Evolutionary conservation across 768 basidiomycete genomes (phyloP), one percentile per base, ranked within the genome.

Genomic region (Udeniomyces megalosporus): DNA sequence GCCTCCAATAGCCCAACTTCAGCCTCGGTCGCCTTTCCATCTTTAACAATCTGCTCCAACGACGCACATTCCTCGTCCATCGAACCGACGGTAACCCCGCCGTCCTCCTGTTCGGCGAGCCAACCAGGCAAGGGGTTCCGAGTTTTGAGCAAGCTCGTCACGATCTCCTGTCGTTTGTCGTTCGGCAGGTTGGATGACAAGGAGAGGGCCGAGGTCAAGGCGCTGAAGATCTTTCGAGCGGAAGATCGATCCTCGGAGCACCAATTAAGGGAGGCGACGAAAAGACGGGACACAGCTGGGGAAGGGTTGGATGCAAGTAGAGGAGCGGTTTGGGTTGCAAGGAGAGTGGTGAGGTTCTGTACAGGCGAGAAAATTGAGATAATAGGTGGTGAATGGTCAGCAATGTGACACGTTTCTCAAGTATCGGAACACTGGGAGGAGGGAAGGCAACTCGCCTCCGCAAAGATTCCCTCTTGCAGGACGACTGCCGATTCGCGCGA

Each of bases 381-480:
- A n/a, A 35, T 11, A 46, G 20, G n/a, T 8, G 46, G 24, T n/a
- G 22, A 26, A 26, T n/a, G n/a, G n/a, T n/a, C n/a, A n/a, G n/a
- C n/a, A n/a, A n/a, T n/a, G n/a, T n/a, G n/a, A n/a, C n/a, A n/a
- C n/a, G n/a, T n/a, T n/a, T n/a, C n/a, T n/a, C n/a, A n/a, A n/a
- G 22, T 24, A 14, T 17, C 34, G n/a, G n/a, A n/a, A n/a, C n/a
- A n/a, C n/a, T n/a, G n/a, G n/a, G 20, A 35, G 31, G 22, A 34
- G 35, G 2, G 3, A 44, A 60, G 44, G 49, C 10, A 29, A 60
- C 60, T 44, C 51, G 57, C 62, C 24, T 34, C 26, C 1, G 56
- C 48, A 11, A 63, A 63, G 15, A 58, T 49, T 15, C 56, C 62
- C n/a, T 63, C 62, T 28, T 63, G 34, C 26, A 63, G 32, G 31